Percentiles rank a stretch among this genome's conserved stretches.
Evolutionary conservation across 78 protist genomes (phyloP).

Genomic region (Blattamonas nauphoetae): DNA sequence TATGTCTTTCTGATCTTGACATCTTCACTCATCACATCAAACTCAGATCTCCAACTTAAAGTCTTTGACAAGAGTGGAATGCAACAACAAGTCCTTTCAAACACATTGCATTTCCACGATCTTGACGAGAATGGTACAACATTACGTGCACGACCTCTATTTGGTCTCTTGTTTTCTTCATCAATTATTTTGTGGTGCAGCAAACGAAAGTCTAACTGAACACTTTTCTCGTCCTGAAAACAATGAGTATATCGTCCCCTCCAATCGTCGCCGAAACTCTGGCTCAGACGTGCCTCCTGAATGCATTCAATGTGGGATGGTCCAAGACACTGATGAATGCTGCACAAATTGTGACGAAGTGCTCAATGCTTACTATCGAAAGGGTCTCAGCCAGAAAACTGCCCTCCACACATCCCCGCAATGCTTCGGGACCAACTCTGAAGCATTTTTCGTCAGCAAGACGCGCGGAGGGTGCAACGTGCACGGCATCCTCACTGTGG

Average conservation of each 20-base stretch:
- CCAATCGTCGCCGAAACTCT: too few species aligned
- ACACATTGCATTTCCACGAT: too few species aligned
- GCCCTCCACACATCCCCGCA: background rate
- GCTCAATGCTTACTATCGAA: background rate
- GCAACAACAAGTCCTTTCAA: too few species aligned
- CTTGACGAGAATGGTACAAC: too few species aligned
- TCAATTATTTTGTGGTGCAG: too few species aligned
- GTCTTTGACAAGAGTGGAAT: background rate
- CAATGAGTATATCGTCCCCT: too few species aligned
- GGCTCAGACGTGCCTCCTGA: too few species aligned
- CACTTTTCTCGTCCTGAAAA: too few species aligned
- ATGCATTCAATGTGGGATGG: too few species aligned
- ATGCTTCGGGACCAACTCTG: background rate
- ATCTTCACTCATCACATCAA: background rate
- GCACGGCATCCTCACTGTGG: background rate
- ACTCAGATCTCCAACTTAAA: background rate
- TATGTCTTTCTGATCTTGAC: background rate
- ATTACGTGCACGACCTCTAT: too few species aligned
- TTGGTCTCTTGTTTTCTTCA: too few species aligned
- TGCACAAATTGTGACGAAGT: background rate
- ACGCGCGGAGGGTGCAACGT: background rate
- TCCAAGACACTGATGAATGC: background rate
- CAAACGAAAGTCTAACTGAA: too few species aligned
- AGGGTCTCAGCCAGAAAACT: background rate
- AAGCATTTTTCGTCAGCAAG: background rate